Base-by-base conservation (phyloP, 1,284 basidiomycete genomes). In the Irpex lacteus region DNA sequence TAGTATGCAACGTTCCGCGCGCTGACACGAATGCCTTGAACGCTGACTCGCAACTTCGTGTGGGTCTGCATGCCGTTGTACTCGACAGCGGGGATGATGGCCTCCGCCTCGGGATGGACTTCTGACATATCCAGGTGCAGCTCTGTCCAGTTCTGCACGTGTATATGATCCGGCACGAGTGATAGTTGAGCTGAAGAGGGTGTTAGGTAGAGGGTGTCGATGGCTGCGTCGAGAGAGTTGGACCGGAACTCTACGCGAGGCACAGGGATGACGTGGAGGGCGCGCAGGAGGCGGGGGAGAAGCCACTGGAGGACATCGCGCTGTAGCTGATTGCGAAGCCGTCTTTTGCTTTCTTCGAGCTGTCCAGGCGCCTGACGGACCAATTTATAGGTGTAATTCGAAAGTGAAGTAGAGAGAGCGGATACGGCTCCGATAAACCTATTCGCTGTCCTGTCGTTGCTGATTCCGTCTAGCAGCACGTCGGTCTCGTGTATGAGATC, bases 1-100 rank as follows among this genome's bases (percentile, higher is more conserved):
- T 80, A 82, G 69, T 83, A 85, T 18, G 77, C 81, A 59, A 84
- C 68, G 5, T 78, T 77, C 54, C 75, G 73, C 7, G 78, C 73
- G 11, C 75, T 73, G 57, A 81, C 66, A 34, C 82, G 76, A 15
- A 84, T 69, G 2, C 82, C 82, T 50, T 82, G 80, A 57, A 83
- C 66, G 60, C 79, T 78, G 9, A 83, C 62, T 11, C 70, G 74
- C 1, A 81, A 69, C 21, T 77, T 70, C 21, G 66, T 66, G 38
- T 52, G 50, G 21, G 65, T 55, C 19, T 53, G 69, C 66, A 37
- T 70, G 4, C 59, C 63, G 21, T 11, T 40, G 15, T 26, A 38
- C 13, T 37, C 37, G 37, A 63, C 38, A 58, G 63, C n/a, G 32
- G 26, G 59, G 63, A 60, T n/a, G 55, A 55, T 18, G 13, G 56